phyloP scores from a whole-genome alignment of 805 yeast species.

The Candida insectalens region DNA sequence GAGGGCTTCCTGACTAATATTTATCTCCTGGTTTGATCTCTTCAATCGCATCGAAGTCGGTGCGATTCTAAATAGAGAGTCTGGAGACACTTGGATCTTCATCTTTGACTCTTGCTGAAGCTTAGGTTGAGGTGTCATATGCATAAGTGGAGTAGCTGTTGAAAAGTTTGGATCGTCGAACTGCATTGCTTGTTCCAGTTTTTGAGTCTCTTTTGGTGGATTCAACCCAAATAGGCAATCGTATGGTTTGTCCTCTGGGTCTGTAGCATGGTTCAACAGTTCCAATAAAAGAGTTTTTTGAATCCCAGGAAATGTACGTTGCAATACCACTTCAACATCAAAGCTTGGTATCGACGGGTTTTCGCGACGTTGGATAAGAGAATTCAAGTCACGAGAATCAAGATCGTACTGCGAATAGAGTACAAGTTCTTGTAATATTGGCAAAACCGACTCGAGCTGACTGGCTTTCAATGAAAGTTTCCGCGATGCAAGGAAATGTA shows the following conservation, averaged over 20 bases:
- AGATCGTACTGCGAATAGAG: slow-evolving; percentile 15
- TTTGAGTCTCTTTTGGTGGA: background rate
- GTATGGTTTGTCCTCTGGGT: slow-evolving; percentile 10
- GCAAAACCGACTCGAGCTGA: slow-evolving; percentile 16
- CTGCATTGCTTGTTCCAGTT: slow-evolving; percentile 5
- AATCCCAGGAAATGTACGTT: slow-evolving; percentile 18
- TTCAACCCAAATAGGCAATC: slow-evolving; percentile 17
- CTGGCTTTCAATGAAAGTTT: slow-evolving; percentile 22
- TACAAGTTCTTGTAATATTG: slow-evolving; percentile 22
- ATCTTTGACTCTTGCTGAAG: slow-evolving; percentile 1
- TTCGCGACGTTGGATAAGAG: slow-evolving; percentile 11
- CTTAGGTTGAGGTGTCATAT: slow-evolving; percentile 1
- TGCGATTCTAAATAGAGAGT: slow-evolving; percentile 25
- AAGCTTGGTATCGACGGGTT: slow-evolving; percentile 11
- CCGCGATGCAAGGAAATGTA: slow-evolving; percentile 29
- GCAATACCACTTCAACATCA: slow-evolving; percentile 15
- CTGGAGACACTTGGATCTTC: slow-evolving; percentile 5
- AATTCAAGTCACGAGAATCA: slow-evolving; percentile 2
- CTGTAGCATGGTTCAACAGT: slow-evolving; percentile 12
- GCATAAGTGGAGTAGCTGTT: slow-evolving; percentile 21
- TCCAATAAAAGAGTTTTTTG: slow-evolving; percentile 15
- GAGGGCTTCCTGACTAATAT: slow-evolving; percentile 37
- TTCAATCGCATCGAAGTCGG: slow-evolving; percentile 27
- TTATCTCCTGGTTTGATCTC: slow-evolving; percentile 29
- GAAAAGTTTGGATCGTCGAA: slow-evolving; percentile 32